phyloP scores from a whole-genome alignment of 2,329 filamentous ascomycete genomes.

The Hypomyces perniciosus region DNA sequence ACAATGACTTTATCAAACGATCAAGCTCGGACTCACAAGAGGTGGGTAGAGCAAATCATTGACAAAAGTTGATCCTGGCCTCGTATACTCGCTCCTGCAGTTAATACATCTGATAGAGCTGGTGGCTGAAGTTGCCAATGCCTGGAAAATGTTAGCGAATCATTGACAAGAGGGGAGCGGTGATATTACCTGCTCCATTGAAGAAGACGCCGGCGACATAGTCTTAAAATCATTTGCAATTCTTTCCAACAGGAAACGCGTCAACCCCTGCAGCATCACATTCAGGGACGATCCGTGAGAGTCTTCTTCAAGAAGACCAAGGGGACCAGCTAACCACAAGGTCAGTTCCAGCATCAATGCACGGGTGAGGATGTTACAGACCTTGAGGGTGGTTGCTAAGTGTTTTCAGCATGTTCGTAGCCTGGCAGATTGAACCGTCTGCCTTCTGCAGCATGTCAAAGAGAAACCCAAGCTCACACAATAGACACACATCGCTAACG shows the following conservation, averaged over 20 bases:
- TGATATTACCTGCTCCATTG: conserved; percentile 61
- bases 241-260: conserved; percentile 77
- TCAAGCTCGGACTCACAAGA: conserved; percentile 21
- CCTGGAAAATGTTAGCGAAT: background rate
- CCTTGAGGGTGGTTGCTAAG: conserved; percentile 78
- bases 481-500: conserved; percentile 71
- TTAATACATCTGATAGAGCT: conserved; percentile 76
- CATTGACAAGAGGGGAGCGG: background rate
- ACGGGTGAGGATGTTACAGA: conserved; percentile 23
- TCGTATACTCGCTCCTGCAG: conserved; percentile 79
- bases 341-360: conserved; percentile 18
- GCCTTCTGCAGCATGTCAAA: conserved; percentile 99
- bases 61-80: conserved; percentile 71
- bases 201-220: conserved; percentile 53
- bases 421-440: conserved; percentile 87
- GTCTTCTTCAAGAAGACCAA: conserved; percentile 83
- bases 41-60: conserved; percentile 80
- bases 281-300: conserved; percentile 66
- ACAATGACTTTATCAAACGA: background rate
- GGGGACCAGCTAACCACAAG: conserved; percentile 50
- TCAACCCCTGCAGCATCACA: conserved; percentile 78
- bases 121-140: conserved; percentile 64
- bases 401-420: conserved; percentile 87
- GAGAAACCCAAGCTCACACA: conserved; percentile 91
- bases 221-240: conserved; percentile 71